Evolutionary conservation across 2,329 filamentous ascomycete genomes (phyloP).

Genomic region (Pleomassaria siparia): DNA sequence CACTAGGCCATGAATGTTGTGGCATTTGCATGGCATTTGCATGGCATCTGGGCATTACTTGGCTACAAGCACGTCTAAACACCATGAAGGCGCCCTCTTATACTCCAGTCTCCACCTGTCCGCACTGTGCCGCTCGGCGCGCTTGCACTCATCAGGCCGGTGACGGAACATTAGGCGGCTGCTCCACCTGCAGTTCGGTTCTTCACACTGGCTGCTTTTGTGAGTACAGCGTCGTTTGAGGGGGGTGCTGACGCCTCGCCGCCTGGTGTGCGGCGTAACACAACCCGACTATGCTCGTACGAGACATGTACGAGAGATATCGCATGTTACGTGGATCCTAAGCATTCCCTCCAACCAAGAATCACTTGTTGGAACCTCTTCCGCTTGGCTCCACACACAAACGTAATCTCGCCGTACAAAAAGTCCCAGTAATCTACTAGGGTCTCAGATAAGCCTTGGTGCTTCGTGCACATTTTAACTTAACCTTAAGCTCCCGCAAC

Average conservation of each 20-base stretch:
- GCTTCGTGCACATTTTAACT: conserved; percentile 30
- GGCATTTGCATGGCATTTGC: conserved; percentile 21
- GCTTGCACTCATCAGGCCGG: neutral
- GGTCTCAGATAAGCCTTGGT: conserved; percentile 28
- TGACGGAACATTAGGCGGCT: neutral
- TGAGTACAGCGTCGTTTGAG: neutral
- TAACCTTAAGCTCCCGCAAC: conserved; percentile 38
- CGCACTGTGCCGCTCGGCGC: conserved; percentile 1
- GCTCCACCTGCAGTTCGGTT: conserved; percentile 1
- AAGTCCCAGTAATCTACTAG: conserved; percentile 20
- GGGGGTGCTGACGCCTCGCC: conserved; percentile 1
- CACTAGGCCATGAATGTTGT: conserved; percentile 11
- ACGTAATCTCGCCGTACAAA: conserved; percentile 26
- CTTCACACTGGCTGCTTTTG: conserved; percentile 4
- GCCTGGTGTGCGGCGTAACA: conserved; percentile 7
- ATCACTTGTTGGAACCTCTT: conserved; percentile 24
- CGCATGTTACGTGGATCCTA: conserved; percentile 18
- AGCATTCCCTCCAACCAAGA: conserved; percentile 15
- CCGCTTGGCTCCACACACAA: conserved; percentile 34
- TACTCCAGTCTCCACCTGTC: conserved; percentile 4
- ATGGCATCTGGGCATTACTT: conserved; percentile 13
- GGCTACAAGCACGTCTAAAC: conserved; percentile 21
- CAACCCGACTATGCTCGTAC: conserved; percentile 8
- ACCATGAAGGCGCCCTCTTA: conserved; percentile 12
- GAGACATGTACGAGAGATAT: conserved; percentile 2